Evolutionary conservation across 106 monocot genomes (phyloP).

Genomic region (Allium fistulosum): DNA sequence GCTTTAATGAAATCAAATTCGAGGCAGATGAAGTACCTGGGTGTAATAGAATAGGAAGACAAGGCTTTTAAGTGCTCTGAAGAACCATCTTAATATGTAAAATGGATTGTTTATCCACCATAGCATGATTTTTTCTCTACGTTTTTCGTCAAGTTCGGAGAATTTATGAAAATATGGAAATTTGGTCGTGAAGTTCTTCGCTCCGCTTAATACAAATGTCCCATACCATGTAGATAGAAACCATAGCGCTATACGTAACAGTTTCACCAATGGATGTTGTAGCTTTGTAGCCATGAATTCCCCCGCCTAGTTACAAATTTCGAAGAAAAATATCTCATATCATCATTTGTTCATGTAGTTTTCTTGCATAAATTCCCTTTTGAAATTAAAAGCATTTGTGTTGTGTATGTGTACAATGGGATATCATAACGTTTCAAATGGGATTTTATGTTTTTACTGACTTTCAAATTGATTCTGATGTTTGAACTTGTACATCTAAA

Average conservation of each 20-base stretch:
- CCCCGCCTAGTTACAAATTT: constrained; percentile 15
- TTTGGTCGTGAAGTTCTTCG: constrained; percentile 22
- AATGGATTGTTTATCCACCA: constrained; percentile 34
- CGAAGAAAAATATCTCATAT: not conserved
- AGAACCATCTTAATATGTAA: constrained; percentile 21
- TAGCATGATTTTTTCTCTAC: constrained; percentile 45
- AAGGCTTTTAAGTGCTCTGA: constrained; percentile 21
- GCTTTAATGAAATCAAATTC: too few relatives aligned
- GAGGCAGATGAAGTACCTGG: constrained; percentile 20
- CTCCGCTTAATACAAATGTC: constrained; percentile 52
- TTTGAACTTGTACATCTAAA: too few relatives aligned
- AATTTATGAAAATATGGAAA: constrained; percentile 64
- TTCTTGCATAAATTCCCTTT: too few relatives aligned
- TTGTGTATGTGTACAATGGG: too few relatives aligned
- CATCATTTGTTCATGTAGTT: too few relatives aligned
- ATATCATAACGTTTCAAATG: too few relatives aligned
- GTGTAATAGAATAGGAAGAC: constrained; percentile 38
- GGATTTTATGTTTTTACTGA: too few relatives aligned
- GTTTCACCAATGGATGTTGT: constrained; percentile 16
- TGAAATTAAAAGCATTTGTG: too few relatives aligned
- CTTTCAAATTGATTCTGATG: too few relatives aligned
- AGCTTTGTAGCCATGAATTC: constrained; percentile 14
- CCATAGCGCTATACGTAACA: constrained; percentile 36
- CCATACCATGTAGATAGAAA: constrained; percentile 76
- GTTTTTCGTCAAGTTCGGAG: constrained; percentile 10